phyloP scores from a whole-genome alignment of 148 eudicot species.

The Amaranthus palmeri region DNA sequence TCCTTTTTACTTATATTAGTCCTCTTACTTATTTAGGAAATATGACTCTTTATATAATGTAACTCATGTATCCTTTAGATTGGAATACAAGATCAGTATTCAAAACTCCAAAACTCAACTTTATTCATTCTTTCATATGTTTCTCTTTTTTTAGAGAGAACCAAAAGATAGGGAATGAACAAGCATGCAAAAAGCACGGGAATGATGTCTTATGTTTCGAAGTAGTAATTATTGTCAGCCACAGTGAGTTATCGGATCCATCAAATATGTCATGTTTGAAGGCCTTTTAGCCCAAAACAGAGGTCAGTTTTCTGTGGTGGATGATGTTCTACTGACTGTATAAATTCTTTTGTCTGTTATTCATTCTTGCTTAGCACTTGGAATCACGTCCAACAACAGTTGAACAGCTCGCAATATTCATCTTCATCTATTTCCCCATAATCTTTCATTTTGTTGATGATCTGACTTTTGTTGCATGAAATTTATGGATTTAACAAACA shows the following conservation, averaged over 20 bases:
- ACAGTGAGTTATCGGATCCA: slow-evolving; percentile 42
- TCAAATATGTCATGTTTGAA: slow-evolving; percentile 48
- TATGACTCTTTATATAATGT: too few species aligned
- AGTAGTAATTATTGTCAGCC: slow-evolving; percentile 65
- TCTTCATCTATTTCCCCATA: too few species aligned
- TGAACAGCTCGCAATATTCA: too few species aligned
- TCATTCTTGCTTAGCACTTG: too few species aligned
- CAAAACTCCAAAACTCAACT: too few species aligned
- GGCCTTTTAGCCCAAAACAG: slow-evolving; percentile 48
- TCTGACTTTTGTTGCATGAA: not conserved
- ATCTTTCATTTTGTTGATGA: not conserved
- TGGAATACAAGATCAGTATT: too few species aligned
- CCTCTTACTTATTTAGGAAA: too few species aligned
- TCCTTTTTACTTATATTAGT: too few species aligned
- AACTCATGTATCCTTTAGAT: too few species aligned
- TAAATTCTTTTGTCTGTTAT: too few species aligned
- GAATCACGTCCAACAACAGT: too few species aligned
- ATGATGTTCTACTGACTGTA: slow-evolving; percentile 1
- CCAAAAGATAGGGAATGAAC: slow-evolving; percentile 65
- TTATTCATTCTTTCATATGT: too few species aligned
- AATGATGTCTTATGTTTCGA: slow-evolving; percentile 42
- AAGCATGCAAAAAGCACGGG: slow-evolving; percentile 39
- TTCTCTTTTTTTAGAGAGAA: slow-evolving; percentile 35
- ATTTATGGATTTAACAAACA: not conserved
- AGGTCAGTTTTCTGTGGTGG: slow-evolving; percentile 40